Base-by-base conservation (phyloP, 2,329 filamentous ascomycete genomes). In the Periconia macrospinosa region DNA sequence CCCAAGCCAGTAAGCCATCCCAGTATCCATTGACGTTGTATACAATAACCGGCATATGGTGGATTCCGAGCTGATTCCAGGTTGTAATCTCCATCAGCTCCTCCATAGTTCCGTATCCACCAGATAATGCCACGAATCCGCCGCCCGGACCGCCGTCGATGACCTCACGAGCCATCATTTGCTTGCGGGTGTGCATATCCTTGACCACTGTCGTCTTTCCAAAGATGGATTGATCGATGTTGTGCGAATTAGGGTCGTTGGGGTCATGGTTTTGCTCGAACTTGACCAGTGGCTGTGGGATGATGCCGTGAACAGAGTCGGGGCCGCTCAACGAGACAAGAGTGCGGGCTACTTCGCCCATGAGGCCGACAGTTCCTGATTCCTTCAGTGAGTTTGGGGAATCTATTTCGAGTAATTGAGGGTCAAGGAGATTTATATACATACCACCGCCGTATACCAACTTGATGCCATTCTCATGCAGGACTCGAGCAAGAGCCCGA, bases 41-140 rank as follows among this genome's bases (percentile, higher is more conserved):
- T 46, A 97, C 78, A 50, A 93, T 86, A 44, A 97, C 86, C 1
- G 70, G 70, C 70, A 72, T 73, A 3, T 89, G 90, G 76, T 97
- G 94, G 61, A 99, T 97, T 1, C 94, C 93, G 47, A 99, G 78
- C 78, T 97, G 94, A 75, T 97, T 97, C 92, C 94, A 99, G 11
- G 91, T 95, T 23, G 86, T 87, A 2, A 91, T 86, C 78, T 95
- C 91, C 75, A 96, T 92, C 70, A 99, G 82, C 81, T 99, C 94
- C 78, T 99, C 94, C 71, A 97, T 83, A 2, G 94, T 99, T 18
- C 94, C 94, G 74, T 93, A 99, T 0, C 94, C 94, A 42, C 93
- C 93, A 51, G 84, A 86, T 54, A 99, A 78, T 27, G 92, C 92
- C 41, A 99, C 86, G 76, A 99, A 99, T 13, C 93, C 93, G 53